Conservation (phyloP, 164 flowering plant species). For the Saururus chinensis region DNA sequence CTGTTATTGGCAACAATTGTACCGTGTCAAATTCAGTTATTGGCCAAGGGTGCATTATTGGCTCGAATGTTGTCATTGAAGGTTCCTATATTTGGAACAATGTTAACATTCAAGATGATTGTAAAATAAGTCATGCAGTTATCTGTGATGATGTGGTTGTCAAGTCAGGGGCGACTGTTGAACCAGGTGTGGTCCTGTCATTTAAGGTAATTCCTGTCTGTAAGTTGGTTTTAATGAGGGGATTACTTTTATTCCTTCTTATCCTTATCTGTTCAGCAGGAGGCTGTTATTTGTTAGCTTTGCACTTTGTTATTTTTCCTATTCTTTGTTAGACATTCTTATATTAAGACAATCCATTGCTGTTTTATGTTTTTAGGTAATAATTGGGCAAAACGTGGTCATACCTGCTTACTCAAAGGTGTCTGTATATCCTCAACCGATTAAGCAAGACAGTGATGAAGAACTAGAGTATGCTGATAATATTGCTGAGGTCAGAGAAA, state of each 20-base stretch:
- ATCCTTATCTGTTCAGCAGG: no score
- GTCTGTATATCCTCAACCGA: slow-evolving; percentile 74
- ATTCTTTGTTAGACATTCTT: background rate
- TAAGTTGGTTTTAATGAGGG: background rate
- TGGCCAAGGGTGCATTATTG: slow-evolving; percentile 77
- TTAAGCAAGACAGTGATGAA: slow-evolving; percentile 83
- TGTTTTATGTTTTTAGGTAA: slow-evolving; percentile 31
- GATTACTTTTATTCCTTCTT: no score
- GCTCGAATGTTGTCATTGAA: slow-evolving; percentile 77
- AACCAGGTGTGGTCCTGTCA: slow-evolving; percentile 82
- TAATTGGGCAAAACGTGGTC: slow-evolving; percentile 57
- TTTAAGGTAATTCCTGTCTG: slow-evolving; percentile 44
- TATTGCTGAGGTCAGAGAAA: slow-evolving; percentile 37
- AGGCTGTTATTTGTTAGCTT: background rate
- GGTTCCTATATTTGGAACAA: slow-evolving; percentile 89
- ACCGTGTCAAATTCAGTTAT: slow-evolving; percentile 67
- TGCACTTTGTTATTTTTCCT: background rate
- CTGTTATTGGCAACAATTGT: slow-evolving; percentile 53
- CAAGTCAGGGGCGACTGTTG: slow-evolving; percentile 65
- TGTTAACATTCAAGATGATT: slow-evolving; percentile 81
- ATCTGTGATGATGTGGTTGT: slow-evolving; percentile 79
- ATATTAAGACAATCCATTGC: background rate
- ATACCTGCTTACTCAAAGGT: slow-evolving; percentile 94
- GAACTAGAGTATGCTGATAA: slow-evolving; percentile 95
- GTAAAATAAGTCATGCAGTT: slow-evolving; percentile 68